Evolutionary conservation across 306 rosid genomes (phyloP).

Genomic region (Vigna radiata): DNA sequence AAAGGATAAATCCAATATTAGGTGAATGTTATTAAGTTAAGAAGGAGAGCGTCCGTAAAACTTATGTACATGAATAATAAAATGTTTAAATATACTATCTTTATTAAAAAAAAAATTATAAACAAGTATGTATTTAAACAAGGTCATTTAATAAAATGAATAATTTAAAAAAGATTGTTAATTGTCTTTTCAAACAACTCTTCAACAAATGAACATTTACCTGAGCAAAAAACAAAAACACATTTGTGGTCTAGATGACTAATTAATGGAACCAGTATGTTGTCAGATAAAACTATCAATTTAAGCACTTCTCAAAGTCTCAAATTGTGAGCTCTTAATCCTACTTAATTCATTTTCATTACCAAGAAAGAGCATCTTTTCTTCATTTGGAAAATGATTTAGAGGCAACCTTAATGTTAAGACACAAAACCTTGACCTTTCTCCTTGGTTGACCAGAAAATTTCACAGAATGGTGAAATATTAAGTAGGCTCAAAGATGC

Average conservation of each 20-base stretch:
- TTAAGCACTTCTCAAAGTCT: slow-evolving; percentile 46
- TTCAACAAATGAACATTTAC: no score
- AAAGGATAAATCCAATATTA: no score
- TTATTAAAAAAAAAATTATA: no score
- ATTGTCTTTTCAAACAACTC: no score
- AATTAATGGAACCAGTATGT: background rate
- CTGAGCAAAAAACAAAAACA: background rate
- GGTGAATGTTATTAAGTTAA: no score
- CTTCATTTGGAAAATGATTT: slow-evolving; percentile 45
- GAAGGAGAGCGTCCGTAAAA: no score
- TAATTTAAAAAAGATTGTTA: no score
- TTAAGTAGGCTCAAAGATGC: slow-evolving; percentile 33
- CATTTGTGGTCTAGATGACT: slow-evolving; percentile 13
- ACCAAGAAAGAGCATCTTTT: slow-evolving; percentile 53
- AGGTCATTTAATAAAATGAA: no score
- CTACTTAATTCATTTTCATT: slow-evolving; percentile 50
- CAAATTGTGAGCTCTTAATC: slow-evolving; percentile 37
- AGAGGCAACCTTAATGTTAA: slow-evolving; percentile 39
- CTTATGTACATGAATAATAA: no score
- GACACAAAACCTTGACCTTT: slow-evolving; percentile 47
- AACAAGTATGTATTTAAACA: no score
- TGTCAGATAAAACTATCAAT: slow-evolving; percentile 31
- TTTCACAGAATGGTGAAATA: slow-evolving; percentile 38
- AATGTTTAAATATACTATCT: no score
- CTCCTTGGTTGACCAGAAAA: slow-evolving; percentile 64